phyloP scores from a whole-genome alignment of 2,329 filamentous ascomycete genomes.

The Colletotrichum horii region DNA sequence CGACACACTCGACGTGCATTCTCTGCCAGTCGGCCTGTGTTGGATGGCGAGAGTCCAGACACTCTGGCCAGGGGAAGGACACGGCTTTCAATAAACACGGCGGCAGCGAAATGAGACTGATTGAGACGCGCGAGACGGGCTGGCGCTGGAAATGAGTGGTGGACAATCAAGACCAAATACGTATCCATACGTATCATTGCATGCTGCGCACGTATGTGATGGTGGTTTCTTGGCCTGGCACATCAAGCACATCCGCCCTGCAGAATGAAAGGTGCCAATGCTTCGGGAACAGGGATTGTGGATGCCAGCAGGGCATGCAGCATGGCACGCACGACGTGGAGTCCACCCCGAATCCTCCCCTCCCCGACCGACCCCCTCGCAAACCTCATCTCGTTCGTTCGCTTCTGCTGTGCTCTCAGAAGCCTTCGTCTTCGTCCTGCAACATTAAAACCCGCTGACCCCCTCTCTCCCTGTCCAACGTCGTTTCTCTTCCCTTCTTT shows the following conservation, averaged over 20 bases:
- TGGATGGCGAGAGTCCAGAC: not conserved
- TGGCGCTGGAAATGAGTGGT: slow-evolving; percentile 5
- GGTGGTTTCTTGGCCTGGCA: slow-evolving; percentile 5
- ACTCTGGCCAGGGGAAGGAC: slow-evolving; percentile 1
- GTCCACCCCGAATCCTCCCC: slow-evolving; percentile 19
- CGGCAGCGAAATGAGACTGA: slow-evolving; percentile 10
- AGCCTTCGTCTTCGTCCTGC: slow-evolving; percentile 16
- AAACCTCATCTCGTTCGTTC: slow-evolving; percentile 19
- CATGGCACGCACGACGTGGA: slow-evolving; percentile 13
- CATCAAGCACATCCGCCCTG: slow-evolving; percentile 1
- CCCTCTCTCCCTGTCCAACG: slow-evolving; percentile 43
- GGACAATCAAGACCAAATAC: not conserved
- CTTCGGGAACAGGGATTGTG: slow-evolving; percentile 11
- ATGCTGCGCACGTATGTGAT: not conserved
- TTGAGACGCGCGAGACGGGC: not conserved
- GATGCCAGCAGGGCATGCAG: slow-evolving; percentile 3
- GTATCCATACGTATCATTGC: not conserved
- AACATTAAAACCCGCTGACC: slow-evolving; percentile 44
- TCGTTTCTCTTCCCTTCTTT: slow-evolving; percentile 34
- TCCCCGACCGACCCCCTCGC: not conserved
- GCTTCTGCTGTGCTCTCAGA: not conserved
- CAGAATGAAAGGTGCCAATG: slow-evolving; percentile 13
- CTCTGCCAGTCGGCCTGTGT: not conserved
- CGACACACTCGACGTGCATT: not conserved
- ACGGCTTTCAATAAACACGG: not conserved